Conservation (phyloP, 2,329 filamentous ascomycete species). For the Diaporthe sp. region DNA sequence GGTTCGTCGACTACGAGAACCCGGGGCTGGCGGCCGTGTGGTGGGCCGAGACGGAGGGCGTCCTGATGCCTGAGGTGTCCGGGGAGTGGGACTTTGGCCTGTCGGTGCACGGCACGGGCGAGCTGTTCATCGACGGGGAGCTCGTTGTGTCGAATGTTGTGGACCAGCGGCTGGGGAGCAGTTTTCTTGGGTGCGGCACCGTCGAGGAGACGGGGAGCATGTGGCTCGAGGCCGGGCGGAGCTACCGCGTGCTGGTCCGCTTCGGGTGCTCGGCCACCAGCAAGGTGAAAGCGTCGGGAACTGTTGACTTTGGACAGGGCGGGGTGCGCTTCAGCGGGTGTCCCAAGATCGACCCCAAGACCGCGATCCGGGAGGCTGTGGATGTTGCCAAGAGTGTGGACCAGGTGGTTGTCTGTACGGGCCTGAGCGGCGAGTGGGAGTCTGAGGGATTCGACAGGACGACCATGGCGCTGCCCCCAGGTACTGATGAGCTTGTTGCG, state of each 20-base stretch:
- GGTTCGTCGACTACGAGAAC: constrained; percentile 48
- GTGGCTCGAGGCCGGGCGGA: constrained; percentile 47
- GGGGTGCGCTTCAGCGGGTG: constrained; percentile 48
- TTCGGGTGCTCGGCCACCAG: constrained; percentile 48
- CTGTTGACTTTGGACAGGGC: constrained; percentile 50
- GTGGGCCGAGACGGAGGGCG: constrained; percentile 46
- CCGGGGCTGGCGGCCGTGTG: constrained; percentile 44
- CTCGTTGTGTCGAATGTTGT: constrained; percentile 52
- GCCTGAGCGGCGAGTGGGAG: constrained; percentile 64
- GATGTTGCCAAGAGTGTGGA: constrained; percentile 68
- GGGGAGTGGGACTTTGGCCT: constrained; percentile 52
- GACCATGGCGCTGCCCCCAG: constrained; percentile 46
- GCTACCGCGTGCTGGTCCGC: constrained; percentile 51
- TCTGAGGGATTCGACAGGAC: constrained; percentile 50
- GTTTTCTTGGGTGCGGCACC: constrained; percentile 55
- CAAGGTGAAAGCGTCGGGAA: constrained; percentile 46
- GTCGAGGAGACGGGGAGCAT: constrained; percentile 49
- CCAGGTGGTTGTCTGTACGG: constrained; percentile 72
- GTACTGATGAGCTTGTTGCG: constrained; percentile 56
- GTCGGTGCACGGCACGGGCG: constrained; percentile 53
- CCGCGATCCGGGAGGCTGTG: constrained; percentile 58
- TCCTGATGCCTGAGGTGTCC: constrained; percentile 43
- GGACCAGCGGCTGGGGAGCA: constrained; percentile 52
- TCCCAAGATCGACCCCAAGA: constrained; percentile 40
- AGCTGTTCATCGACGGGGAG: constrained; percentile 51